Conservation (phyloP, 352 stramenopile genomes). For the Phytophthora pluvialis region DNA sequence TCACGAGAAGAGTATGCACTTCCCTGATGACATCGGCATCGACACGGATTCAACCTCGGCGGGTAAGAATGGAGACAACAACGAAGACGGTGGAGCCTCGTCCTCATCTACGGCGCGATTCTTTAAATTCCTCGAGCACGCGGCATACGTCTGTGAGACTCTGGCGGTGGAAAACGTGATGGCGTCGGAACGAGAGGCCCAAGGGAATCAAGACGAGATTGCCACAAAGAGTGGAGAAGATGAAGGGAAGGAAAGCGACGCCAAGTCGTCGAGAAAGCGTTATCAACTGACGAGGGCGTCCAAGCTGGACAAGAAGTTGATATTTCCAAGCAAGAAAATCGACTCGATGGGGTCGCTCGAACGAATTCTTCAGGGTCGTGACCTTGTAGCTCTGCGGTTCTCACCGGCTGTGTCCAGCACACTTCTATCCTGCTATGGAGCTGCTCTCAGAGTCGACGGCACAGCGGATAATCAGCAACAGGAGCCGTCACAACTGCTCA, state of each 20-base stretch:
- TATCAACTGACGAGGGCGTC: constrained; percentile 45
- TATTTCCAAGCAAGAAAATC: constrained; percentile 34
- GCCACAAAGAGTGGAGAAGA: constrained; percentile 21
- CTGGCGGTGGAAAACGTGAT: constrained; percentile 61
- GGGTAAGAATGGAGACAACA: constrained; percentile 3
- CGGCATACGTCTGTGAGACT: constrained; percentile 62
- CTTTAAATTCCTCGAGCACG: constrained; percentile 68
- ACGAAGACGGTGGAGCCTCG: constrained; percentile 15
- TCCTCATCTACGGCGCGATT: constrained; percentile 53
- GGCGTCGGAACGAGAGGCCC: constrained; percentile 17
- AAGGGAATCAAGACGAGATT: constrained; percentile 19
- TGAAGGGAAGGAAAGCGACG: constrained; percentile 18
- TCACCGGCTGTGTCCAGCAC: constrained; percentile 59
- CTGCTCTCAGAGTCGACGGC: not conserved
- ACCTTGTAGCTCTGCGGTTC: constrained; percentile 52
- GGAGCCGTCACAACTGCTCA: constrained; percentile 13
- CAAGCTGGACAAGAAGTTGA: constrained; percentile 39
- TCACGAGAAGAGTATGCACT: constrained; percentile 68
- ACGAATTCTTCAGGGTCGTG: constrained; percentile 36
- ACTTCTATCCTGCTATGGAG: constrained; percentile 50
- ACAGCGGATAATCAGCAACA: constrained; percentile 12
- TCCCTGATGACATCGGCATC: constrained; percentile 78
- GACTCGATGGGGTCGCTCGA: constrained; percentile 28
- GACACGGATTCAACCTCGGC: constrained; percentile 36
- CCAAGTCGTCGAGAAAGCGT: constrained; percentile 11